phyloP scores from a whole-genome alignment of 305 asterid species.

The Fraxinus paxiana region DNA sequence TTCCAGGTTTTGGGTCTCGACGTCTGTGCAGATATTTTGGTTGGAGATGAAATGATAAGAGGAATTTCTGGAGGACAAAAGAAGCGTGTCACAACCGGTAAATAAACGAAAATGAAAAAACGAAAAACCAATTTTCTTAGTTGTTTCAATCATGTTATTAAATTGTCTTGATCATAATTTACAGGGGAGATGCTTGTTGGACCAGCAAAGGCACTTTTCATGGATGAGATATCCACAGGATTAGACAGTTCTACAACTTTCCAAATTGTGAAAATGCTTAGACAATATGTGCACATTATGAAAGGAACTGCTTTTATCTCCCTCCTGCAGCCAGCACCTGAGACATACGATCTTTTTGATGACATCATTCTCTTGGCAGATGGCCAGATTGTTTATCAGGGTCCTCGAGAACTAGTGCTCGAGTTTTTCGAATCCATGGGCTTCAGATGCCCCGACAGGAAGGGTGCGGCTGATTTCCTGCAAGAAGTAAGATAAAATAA shows the following conservation, averaged over 20 bases:
- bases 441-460: conserved; percentile 72
- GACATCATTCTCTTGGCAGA: conserved; percentile 74
- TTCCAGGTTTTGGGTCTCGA: conserved; percentile 71
- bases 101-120: background rate
- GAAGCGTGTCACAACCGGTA: conserved; percentile 81
- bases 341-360: conserved; percentile 73
- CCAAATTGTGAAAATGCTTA: conserved; percentile 63
- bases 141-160: background rate
- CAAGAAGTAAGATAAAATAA: conserved; percentile 60
- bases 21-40: conserved; percentile 69
- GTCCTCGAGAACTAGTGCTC: conserved; percentile 62
- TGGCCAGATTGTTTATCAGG: conserved; percentile 68
- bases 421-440: conserved; percentile 74
- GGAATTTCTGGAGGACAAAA: conserved; percentile 94
- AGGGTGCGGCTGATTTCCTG: conserved; percentile 85
- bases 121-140: background rate
- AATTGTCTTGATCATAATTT: background rate
- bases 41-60: conserved; percentile 71
- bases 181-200: conserved; percentile 89
- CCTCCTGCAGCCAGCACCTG: conserved; percentile 86
- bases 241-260: conserved; percentile 84
- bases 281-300: conserved; percentile 57
- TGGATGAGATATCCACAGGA: conserved; percentile 96
- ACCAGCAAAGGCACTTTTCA: conserved; percentile 67
- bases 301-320: conserved; percentile 76